Percentiles rank a stretch among this genome's conserved stretches.
These are phyloP conservation scores for Aschersonia sp. DNA, from an alignment of 2,329 filamentous ascomycete genomes.

Conservation along the genomic window DNA sequence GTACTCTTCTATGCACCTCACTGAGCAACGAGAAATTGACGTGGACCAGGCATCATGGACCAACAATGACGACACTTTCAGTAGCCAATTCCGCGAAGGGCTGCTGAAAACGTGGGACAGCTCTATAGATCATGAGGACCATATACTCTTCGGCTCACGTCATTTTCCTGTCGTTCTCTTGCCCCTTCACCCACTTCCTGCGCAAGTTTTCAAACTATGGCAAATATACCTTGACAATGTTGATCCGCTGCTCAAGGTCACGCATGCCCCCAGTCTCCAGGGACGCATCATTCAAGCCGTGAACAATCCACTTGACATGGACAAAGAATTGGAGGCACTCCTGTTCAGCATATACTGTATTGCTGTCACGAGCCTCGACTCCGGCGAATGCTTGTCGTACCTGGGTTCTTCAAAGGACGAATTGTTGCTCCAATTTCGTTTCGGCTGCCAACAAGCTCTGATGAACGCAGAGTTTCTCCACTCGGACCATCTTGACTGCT, in stretches of 20 bases:
- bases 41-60: background rate
- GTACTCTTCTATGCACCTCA: background rate
- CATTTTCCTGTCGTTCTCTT: conserved; percentile 26
- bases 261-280: conserved; percentile 41
- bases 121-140: conserved; percentile 23
- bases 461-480: conserved; percentile 34
- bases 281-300: conserved; percentile 33
- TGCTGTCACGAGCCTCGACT: conserved; percentile 24
- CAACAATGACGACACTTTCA: background rate
- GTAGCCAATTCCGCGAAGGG: background rate
- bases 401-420: conserved; percentile 25
- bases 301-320: conserved; percentile 18
- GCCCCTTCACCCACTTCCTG: conserved; percentile 31
- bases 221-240: conserved; percentile 44
- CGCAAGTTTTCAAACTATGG: conserved; percentile 36
- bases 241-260: conserved; percentile 43
- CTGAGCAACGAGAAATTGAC: background rate
- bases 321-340: conserved; percentile 35
- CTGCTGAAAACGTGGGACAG: conserved; percentile 32
- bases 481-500: conserved; percentile 32
- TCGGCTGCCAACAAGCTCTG: conserved; percentile 38
- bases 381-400: conserved; percentile 24
- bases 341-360: conserved; percentile 39
- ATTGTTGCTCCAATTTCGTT: conserved; percentile 27
- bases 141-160: conserved; percentile 36